Evolutionary conservation across 2,329 filamentous ascomycete species (phyloP), one percentile per base, ranked within the genome.

Genomic region (Verticillium isaacii): DNA sequence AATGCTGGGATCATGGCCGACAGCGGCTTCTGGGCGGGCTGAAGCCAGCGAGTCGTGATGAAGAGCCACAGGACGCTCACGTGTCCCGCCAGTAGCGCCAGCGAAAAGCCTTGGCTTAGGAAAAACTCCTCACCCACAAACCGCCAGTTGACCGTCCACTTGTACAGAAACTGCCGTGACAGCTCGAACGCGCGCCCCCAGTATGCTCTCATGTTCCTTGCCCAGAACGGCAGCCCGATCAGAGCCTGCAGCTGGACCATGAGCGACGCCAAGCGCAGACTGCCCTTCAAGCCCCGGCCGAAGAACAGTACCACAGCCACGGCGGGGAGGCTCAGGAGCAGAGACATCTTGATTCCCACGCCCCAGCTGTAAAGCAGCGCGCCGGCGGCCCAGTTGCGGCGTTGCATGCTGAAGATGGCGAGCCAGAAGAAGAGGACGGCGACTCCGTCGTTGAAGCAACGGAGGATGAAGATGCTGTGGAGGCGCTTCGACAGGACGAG

Each of bases 141-240:
- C 60, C 93, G 88, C 95, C 95, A 99, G 75, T 99, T 99, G 67
- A 99, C 95, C 0, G 95, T 99, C 95, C 95, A 99, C 77, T 94
- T 93, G 81, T 94, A 98, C 69, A 97, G 83, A 77, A 99, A 99
- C 68, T 92, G 87, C 60, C 95, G 85, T 56, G 91, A 93, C 62
- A 99, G 83, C 77, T 99, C 93, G 72, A 99, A 99, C 0, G 95
- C 93, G 65, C 90, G 84, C 56, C 85, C 84, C 19, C 96, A 72
- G 73, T 99, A 99, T 32, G 89, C 91, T 63, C 77, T 75, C 23
- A 87, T 76, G 67, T 92, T 89, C 50, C 78, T 78, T 11, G 81
- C 73, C 25, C 91, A 73, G 76, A 97, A 98, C 0, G 93, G 92
- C 54, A 80, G 70, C 56, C 78, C 84, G 37, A 87, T 78, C 65